Percentiles rank a stretch among this genome's conserved stretches.
phyloP scores from a whole-genome alignment of 1,284 basidiomycete genomes.

The Pisolithus thermaeus region DNA sequence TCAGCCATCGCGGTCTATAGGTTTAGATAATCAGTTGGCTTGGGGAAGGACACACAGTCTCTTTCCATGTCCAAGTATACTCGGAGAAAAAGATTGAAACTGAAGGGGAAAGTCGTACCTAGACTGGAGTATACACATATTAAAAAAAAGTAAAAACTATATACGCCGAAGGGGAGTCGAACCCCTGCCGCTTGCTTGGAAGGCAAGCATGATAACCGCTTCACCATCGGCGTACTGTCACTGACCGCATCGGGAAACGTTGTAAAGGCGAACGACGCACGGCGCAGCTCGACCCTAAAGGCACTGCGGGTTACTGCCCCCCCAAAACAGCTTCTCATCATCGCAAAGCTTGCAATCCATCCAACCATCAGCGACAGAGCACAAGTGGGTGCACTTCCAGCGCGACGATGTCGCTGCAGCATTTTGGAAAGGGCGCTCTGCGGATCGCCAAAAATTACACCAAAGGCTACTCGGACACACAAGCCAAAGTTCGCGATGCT shows the following conservation, averaged over 20 bases:
- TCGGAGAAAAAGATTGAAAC: background rate
- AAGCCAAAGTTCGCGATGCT: conserved; percentile 95
- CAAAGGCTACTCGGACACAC: conserved; percentile 90
- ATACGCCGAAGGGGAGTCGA: conserved; percentile 71
- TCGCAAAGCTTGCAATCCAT: background rate
- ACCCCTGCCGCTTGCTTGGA: conserved; percentile 82
- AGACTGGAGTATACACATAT: background rate
- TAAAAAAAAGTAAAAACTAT: conserved; percentile 1
- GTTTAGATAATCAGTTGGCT: too few species aligned
- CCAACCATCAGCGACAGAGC: conserved; percentile 10
- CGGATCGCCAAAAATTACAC: conserved; percentile 93
- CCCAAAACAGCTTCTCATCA: too few species aligned
- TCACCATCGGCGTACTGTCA: conserved; percentile 60
- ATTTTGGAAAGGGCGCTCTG: conserved; percentile 75
- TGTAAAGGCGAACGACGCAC: too few species aligned
- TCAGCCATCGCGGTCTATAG: too few species aligned
- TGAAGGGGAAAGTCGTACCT: background rate
- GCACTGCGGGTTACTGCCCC: too few species aligned
- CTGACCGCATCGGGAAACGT: too few species aligned
- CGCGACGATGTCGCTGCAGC: conserved; percentile 42
- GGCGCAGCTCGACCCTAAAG: too few species aligned
- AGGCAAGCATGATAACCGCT: conserved; percentile 84
- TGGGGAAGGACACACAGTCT: too few species aligned
- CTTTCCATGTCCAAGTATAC: too few species aligned
- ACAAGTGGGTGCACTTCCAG: conserved; percentile 4